Conservation (phyloP, 2,329 filamentous ascomycete genomes). For the Bimuria novae-zelandiae region DNA sequence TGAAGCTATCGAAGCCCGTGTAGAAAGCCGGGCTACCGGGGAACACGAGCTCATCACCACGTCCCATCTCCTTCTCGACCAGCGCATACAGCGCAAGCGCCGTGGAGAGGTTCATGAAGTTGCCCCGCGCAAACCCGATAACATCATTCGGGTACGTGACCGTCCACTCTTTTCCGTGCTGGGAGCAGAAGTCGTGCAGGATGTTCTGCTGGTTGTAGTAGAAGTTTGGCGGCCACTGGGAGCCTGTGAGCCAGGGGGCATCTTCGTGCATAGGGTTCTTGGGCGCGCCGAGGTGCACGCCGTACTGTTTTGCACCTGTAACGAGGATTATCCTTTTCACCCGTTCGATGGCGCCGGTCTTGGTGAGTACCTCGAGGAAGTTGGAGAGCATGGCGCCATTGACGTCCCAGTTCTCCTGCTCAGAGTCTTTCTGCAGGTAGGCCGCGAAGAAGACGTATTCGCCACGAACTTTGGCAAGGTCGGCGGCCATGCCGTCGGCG, state of each 20-base stretch:
- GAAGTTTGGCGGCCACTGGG: slow-evolving; percentile 51
- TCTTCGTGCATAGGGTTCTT: slow-evolving; percentile 56
- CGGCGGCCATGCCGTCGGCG: slow-evolving; percentile 44
- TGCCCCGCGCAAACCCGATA: slow-evolving; percentile 48
- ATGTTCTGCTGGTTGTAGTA: slow-evolving; percentile 58
- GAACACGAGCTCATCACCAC: slow-evolving; percentile 28
- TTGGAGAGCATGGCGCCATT: slow-evolving; percentile 55
- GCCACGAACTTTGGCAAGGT: slow-evolving; percentile 41
- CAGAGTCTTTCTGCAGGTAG: slow-evolving; percentile 47
- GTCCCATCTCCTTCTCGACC: slow-evolving; percentile 34
- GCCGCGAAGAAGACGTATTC: slow-evolving; percentile 53
- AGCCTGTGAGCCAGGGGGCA: slow-evolving; percentile 51
- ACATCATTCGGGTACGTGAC: slow-evolving; percentile 54
- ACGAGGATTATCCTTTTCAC: slow-evolving; percentile 57
- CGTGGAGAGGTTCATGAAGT: slow-evolving; percentile 44
- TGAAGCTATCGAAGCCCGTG: slow-evolving; percentile 37
- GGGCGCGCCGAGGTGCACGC: slow-evolving; percentile 55
- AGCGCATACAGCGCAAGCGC: slow-evolving; percentile 36
- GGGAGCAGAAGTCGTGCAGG: slow-evolving; percentile 39
- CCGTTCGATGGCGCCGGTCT: slow-evolving; percentile 47
- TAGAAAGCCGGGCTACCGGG: slow-evolving; percentile 37
- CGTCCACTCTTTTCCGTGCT: slow-evolving; percentile 47
- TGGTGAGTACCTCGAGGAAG: slow-evolving; percentile 53
- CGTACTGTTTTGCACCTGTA: slow-evolving; percentile 58
- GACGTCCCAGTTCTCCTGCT: slow-evolving; percentile 43